Conservation (phyloP, 2,329 filamentous ascomycete genomes). For the Fusarium udum region DNA sequence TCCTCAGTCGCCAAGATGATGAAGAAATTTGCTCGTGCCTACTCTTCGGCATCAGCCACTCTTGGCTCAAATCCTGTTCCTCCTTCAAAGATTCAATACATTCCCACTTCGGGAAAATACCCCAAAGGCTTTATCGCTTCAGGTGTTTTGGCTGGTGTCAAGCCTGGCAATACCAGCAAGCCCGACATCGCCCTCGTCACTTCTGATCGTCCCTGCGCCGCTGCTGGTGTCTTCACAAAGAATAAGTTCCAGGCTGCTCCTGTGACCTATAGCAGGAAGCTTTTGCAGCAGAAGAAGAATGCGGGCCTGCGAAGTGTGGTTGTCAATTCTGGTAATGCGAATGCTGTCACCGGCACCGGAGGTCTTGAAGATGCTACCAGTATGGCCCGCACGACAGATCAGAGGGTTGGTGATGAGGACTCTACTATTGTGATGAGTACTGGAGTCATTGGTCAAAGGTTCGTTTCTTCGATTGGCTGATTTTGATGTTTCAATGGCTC, state of each 20-base stretch:
- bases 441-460: slow-evolving; percentile 94
- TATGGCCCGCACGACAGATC: slow-evolving; percentile 84
- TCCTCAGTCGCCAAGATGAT: slow-evolving; percentile 36
- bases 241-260: slow-evolving; percentile 98
- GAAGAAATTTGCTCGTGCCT: slow-evolving; percentile 48
- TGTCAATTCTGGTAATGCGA: slow-evolving; percentile 95
- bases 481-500: slow-evolving; percentile 3
- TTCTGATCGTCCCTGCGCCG: slow-evolving; percentile 86
- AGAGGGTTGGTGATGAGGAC: slow-evolving; percentile 59
- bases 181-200: slow-evolving; percentile 90
- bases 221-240: slow-evolving; percentile 93
- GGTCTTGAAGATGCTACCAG: slow-evolving; percentile 86
- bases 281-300: slow-evolving; percentile 73
- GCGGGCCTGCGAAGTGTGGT: slow-evolving; percentile 81
- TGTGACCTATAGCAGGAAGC: slow-evolving; percentile 82
- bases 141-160: slow-evolving; percentile 91
- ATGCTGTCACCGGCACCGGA: slow-evolving; percentile 92
- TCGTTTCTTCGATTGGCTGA: slow-evolving; percentile 34
- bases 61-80: slow-evolving; percentile 62
- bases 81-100: slow-evolving; percentile 86
- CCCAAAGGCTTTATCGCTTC: slow-evolving; percentile 89
- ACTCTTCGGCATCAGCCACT: slow-evolving; percentile 44
- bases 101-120: slow-evolving; percentile 85
- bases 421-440: slow-evolving; percentile 97
- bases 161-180: slow-evolving; percentile 89